A percentile compares a stretch with the other conserved stretches of the same genome.
Evolutionary conservation across 2,329 filamentous ascomycete genomes (phyloP).

Genomic region (Ceratocystis variospora): DNA sequence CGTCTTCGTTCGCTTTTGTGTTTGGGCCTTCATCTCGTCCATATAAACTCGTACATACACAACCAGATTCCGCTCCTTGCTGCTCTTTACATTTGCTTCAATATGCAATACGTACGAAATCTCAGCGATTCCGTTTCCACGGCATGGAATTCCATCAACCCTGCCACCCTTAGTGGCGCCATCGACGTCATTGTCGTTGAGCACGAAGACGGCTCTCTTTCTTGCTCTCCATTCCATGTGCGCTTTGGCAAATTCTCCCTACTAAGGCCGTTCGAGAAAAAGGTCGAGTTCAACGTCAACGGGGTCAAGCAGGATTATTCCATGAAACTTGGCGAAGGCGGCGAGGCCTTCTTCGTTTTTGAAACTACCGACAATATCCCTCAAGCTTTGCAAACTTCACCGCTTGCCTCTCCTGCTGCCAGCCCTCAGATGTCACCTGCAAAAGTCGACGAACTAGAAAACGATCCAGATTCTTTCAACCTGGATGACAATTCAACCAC

Average conservation of each 20-base stretch:
- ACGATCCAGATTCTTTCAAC: constrained; percentile 20
- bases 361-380: constrained; percentile 87
- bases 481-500: constrained; percentile 57
- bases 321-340: constrained; percentile 96
- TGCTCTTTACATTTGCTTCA: constrained; percentile 21
- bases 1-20: not conserved
- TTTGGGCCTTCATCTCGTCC: not conserved
- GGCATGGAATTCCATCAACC: constrained; percentile 99
- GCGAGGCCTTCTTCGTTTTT: constrained; percentile 97
- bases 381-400: constrained; percentile 87
- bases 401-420: constrained; percentile 74
- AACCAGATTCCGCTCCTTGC: constrained; percentile 3
- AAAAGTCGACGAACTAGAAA: constrained; percentile 19
- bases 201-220: constrained; percentile 76
- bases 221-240: constrained; percentile 95
- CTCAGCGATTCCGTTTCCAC: constrained; percentile 92
- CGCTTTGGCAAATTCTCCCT: constrained; percentile 98
- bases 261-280: constrained; percentile 89
- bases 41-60: constrained; percentile 7
- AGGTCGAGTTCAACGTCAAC: constrained; percentile 97
- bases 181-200: constrained; percentile 99
- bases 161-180: constrained; percentile 87
- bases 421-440: constrained; percentile 54
- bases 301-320: constrained; percentile 80
- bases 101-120: constrained; percentile 96